Evolutionary conservation across 768 basidiomycete species (phyloP).

Genomic region (Podaxis pistillaris): DNA sequence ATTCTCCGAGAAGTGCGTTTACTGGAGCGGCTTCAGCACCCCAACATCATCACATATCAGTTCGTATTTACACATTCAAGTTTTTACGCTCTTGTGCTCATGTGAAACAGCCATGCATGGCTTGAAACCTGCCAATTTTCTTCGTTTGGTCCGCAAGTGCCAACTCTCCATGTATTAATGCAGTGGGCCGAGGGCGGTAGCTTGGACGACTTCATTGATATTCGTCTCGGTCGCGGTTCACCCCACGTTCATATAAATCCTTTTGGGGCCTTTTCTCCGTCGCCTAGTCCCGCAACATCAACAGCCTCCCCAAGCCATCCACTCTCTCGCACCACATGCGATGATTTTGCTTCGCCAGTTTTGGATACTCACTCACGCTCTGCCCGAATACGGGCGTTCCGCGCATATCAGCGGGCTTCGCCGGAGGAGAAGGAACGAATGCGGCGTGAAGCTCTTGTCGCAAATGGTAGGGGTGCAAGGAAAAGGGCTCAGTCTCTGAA

Average conservation of each 20-base stretch:
- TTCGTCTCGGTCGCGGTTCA: conserved; percentile 64
- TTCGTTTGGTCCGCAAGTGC: conserved; percentile 83
- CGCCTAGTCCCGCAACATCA: conserved; percentile 23
- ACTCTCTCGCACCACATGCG: conserved; percentile 16
- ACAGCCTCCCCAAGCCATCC: conserved; percentile 20
- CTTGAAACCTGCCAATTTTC: conserved; percentile 86
- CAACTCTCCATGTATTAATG: conserved; percentile 87
- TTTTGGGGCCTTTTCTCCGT: conserved; percentile 23
- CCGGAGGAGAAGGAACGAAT: conserved; percentile 64
- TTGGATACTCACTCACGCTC: conserved; percentile 48
- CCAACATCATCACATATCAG: conserved; percentile 94
- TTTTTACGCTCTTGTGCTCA: conserved; percentile 4
- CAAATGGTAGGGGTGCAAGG: conserved; percentile 16
- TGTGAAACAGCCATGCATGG: conserved; percentile 70
- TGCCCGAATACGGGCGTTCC: conserved; percentile 74
- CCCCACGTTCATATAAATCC: conserved; percentile 48
- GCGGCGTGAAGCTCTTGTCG: conserved; percentile 47
- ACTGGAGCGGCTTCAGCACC: conserved; percentile 83
- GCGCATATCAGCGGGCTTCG: conserved; percentile 62
- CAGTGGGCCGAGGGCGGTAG: conserved; percentile 93
- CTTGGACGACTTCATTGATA: conserved; percentile 83
- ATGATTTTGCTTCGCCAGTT: conserved; percentile 8
- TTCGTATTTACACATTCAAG: conserved; percentile 21
- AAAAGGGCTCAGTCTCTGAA: conserved; percentile 41
- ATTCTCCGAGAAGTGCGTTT: conserved; percentile 86